Evolutionary conservation across 805 yeast species (phyloP), one percentile per base, ranked within the genome.

Genomic region (Cyberlindnera lachancei): DNA sequence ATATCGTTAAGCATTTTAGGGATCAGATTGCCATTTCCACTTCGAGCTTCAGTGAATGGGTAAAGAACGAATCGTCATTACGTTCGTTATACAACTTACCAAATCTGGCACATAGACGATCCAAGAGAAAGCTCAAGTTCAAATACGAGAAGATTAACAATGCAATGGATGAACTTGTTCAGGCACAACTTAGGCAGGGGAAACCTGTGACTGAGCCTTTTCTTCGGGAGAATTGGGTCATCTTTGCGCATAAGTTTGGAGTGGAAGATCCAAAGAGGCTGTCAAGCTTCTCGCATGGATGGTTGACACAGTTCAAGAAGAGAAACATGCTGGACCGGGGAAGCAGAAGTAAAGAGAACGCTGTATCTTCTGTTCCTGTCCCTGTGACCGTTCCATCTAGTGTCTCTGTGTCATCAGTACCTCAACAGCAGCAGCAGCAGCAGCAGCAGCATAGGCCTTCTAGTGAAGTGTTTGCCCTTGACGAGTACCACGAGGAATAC

Each of bases 291-390:
- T 68, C 75, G 41, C 79, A 74, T 48, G 82, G 82, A 7, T 75
- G 81, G 81, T 52, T 75, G 26, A 59, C 71, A 10, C 77, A 70
- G 44, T 75, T 75, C 52, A 75, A 75, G 50, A 73, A 70, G 41
- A 54, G 79, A 30, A 78, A 59, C 40, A 57, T 53, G 10, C 27
- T 17, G 22, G 23, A 23, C 22, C 26, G 27, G 19, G 31, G 16
- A 18, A 29, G 15, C 24, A 12, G n/a, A n/a, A 20, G n/a, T n/a
- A n/a, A n/a, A n/a, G n/a, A n/a, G n/a, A n/a, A n/a, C n/a, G n/a
- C n/a, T n/a, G n/a, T n/a, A n/a, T n/a, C n/a, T n/a, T n/a, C n/a
- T n/a, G n/a, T n/a, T n/a, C n/a, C n/a, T n/a, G n/a, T n/a, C n/a
- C n/a, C n/a, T n/a, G n/a, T n/a, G n/a, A n/a, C n/a, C n/a, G n/a